Base-by-base conservation (phyloP, 2,329 filamentous ascomycete species). In the Colletotrichum sansevieriae region DNA sequence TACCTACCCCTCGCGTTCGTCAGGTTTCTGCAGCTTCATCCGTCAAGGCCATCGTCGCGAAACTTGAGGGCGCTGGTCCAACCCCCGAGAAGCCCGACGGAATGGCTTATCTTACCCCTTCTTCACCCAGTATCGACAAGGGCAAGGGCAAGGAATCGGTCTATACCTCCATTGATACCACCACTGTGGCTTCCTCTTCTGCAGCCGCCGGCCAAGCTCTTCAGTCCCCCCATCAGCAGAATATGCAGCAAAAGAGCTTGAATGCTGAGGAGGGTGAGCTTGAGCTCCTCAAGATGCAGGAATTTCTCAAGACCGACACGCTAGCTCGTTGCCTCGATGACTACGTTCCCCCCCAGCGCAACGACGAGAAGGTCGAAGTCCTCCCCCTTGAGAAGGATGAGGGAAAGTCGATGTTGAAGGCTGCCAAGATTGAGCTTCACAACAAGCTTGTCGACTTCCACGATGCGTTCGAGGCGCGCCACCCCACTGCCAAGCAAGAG, bases 31-130 rank as follows among this genome's bases (percentile, higher is more conserved):
- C 43, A 0, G 52, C 57, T 33, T 68, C 63, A 25, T 70, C 67
- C 2, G 67, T 70, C 20, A 70, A 70, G 33, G 67, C 67, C n/a
- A 70, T 70, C 44, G 67, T 70, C 43, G 67, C 67, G 7, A 62
- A 55, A 13, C 49, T 70, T 9, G 67, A 70, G 65, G 52, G 56
- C 37, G 43, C 10, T 7, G 51, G 43, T 15, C 22, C 46, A 13
- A 54, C 29, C 1, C 61, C 39, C 2, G 61, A 65, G 15, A 58
- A 52, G 20, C 10, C 39, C 3, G 47, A 37, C 18, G 59, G 13
- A 3, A 59, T 59, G 65, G 29, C 54, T 10, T 20, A 58, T 39
- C 37, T 46, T 18, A 59, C 15, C 12, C 25, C 52, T 3, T 47
- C 29, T 39, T 65, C 65, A 54, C 51, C 59, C 25, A 22, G 41